Evolutionary conservation across 2,329 filamentous ascomycete genomes (phyloP), one percentile per base, ranked within the genome.

Genomic region (Cryphonectria parasitica): DNA sequence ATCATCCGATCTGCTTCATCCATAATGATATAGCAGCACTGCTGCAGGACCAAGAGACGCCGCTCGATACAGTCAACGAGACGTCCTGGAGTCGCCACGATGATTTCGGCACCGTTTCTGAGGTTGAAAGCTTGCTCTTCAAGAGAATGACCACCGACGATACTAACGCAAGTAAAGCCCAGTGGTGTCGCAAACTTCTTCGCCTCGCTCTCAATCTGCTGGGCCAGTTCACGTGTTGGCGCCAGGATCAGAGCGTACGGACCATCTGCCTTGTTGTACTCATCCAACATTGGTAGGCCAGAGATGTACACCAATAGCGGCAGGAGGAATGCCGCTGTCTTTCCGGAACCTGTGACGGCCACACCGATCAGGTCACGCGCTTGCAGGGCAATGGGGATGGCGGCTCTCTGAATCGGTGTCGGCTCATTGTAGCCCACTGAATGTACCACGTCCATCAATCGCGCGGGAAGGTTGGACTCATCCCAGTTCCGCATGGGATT

Each of bases 1-100:
- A 99, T 97, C 96, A 99, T 99, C 69, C 95, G 92, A 82, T 99
- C 96, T 52, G 96, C 96, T 87, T 99, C 96, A 80, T 99, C 96
- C 95, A 99, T 98, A 82, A 99, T 97, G 69, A 98, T 89, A 82
- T 98, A 98, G 83, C 95, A 97, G 81, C 96, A 98, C 82, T 98
- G 96, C n/a, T 90, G 91, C 64, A 98, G 88, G 1, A 99, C 95
- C 1, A 98, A 86, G 41, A 98, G 89, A 45, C 95, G 91, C 25
- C 96, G 89, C 81, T 99, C 96, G 75, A 99, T 96, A 81, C 95
- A 98, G 83, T 99, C 96, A 11, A 98, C 93, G 0, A 99, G 88
- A 87, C 96, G 95, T 83, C 96, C 96, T 0, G 96, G 96, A 0
- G 96, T 99, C n/a, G 96, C 96, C 75, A 99, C 97, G 77, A 99